Evolutionary conservation across 441 rosid genomes (phyloP), one percentile per base, ranked within the genome.

Genomic region (Brassica balearica): DNA sequence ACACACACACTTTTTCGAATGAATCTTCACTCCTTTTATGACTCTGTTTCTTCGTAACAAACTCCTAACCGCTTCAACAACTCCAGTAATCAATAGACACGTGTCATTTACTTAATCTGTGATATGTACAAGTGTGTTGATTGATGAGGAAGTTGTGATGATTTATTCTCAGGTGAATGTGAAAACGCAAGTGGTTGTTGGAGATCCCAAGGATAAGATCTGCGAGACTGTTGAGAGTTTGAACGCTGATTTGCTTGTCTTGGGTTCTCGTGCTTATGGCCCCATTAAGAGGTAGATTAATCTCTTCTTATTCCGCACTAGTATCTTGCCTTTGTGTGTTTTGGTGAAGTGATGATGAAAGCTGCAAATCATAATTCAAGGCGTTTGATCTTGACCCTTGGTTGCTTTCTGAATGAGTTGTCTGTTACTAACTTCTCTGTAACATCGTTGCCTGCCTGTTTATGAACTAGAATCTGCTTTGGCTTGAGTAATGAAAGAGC

Each of bases 141-240:
- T 65, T 63, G 8, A 59, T 71, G 69, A 43, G 19, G 48, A 74
- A 73, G 64, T 61, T 66, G 67, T 75, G 65, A 1, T 67, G 68
- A 19, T 67, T 46, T 53, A 10, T 43, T 77, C 32, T 77, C 74
- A 93, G 99, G 87, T 76, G 63, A 83, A 83, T 75, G 89, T 90
- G 62, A 89, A 85, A 83, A 89, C 88, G 2, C 78, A 89, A 79
- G 98, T 91, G 78, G 91, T 87, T 14, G 68, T 91, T 77, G 98
- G 99, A 29, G 95, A 91, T 81, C 87, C 96, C 0, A 95, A 88
- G 91, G 89, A 93, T 84, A 93, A 87, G 84, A 88, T 93, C 4
- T 91, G 97, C 71, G 99, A 91, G 80, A 79, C 78, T 8, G 88
- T 80, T 5, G 96, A 91, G 78, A 88, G 83, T 59, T 69, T 86